Evolutionary conservation across 495 filamentous ascomycete species (phyloP).

Genomic region (Daldinia caldariorum): DNA sequence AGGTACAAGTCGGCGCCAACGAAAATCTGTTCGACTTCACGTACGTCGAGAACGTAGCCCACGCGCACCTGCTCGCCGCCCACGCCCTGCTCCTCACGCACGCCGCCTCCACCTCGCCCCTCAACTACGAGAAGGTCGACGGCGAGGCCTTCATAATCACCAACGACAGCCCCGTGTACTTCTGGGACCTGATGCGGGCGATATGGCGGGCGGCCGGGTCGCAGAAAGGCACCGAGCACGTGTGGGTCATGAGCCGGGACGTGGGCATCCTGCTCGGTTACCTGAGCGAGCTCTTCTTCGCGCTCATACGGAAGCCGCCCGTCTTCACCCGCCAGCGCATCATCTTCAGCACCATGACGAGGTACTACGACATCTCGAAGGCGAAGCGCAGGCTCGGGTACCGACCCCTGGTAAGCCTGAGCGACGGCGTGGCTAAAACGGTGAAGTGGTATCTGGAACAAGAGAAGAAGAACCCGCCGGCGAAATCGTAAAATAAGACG

Average conservation of each 20-base stretch:
- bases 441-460: slow-evolving; percentile 73
- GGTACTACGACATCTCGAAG: slow-evolving; percentile 88
- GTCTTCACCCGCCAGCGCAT: slow-evolving; percentile 79
- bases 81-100: slow-evolving; percentile 73
- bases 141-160: slow-evolving; percentile 97
- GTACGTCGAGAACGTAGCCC: slow-evolving; percentile 80
- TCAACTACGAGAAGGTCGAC: slow-evolving; percentile 83
- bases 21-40: slow-evolving; percentile 89
- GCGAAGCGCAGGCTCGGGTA: slow-evolving; percentile 82
- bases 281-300: slow-evolving; percentile 73
- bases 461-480: slow-evolving; percentile 48
- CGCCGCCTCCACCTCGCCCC: slow-evolving; percentile 63
- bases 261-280: slow-evolving; percentile 72
- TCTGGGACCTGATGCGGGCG: slow-evolving; percentile 90
- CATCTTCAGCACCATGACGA: slow-evolving; percentile 80
- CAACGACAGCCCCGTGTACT: slow-evolving; percentile 90
- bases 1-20: slow-evolving; percentile 88
- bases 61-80: slow-evolving; percentile 78
- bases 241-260: slow-evolving; percentile 73
- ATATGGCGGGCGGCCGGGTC: slow-evolving; percentile 79
- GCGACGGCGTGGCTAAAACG: slow-evolving; percentile 76
- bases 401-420: slow-evolving; percentile 72
- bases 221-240: slow-evolving; percentile 69
- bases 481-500: slow-evolving; percentile 26
- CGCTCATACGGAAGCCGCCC: slow-evolving; percentile 74